Evolutionary conservation across 129 eudicot species (phyloP), one percentile per base, ranked within the genome.

Genomic region (Flaveria brownii): DNA sequence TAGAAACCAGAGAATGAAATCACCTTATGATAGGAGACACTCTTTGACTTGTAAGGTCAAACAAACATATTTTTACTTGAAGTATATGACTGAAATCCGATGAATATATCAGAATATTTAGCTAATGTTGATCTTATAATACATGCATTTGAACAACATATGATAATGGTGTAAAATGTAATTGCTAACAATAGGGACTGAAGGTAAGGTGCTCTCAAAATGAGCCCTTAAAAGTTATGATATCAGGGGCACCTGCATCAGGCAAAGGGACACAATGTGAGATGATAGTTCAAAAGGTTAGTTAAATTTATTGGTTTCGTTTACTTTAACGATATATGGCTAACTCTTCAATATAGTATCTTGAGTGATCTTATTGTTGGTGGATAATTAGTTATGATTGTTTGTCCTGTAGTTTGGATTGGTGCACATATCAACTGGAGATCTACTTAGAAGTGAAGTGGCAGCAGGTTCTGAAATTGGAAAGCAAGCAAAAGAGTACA

Each of bases 201-300:
- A 85, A 72, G 82, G 84, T 93, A 22, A 50, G 66, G 45, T 88
- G 89, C 76, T 80, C 90, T n/a, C 79, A 78, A 82, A 84, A 70
- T 76, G 95, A 84, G 81, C 98, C 96, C 12, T 63, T 90, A 71
- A 93, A 87, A 82, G 95, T 93, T 81, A 90, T 93, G 96, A 93
- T 93, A 73, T 93, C 98, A 42, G 96, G 98, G 67, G 98, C 98
- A 15, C 98, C 96, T 22, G 98, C 98, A 60, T 93, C 98, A 56
- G 98, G 96, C 46, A 93, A 93, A 90, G 98, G 98, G 82, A 93
- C 98, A 64, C 98, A 90, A 33, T 93, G 98, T 68, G 94, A 93
- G 83, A 47, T 90, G 91, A 93, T 93, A 76, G 96, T 85, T 68
- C 73, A 93, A 72, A 86, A 93, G 86, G 98, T 85, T 54, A 36